Conservation (phyloP, 192 early-diverging fungal genomes). For the Lobosporangium transversale region DNA sequence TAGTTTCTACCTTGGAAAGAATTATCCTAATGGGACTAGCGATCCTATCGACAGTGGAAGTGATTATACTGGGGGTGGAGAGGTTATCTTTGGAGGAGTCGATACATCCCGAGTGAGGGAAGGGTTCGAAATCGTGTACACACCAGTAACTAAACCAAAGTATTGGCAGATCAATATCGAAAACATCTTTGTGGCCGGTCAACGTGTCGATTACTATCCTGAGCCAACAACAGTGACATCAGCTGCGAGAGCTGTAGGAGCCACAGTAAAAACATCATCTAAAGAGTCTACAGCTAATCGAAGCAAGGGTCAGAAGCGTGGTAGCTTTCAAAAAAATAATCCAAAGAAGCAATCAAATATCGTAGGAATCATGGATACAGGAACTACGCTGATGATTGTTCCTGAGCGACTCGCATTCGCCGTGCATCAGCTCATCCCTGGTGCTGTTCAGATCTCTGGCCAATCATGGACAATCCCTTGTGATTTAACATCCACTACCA, state of each 20-base stretch:
- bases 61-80: slow-evolving; percentile 44
- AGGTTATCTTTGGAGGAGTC: slow-evolving; percentile 42
- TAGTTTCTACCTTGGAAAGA: slow-evolving; percentile 67
- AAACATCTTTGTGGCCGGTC: slow-evolving; percentile 24
- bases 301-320: background rate
- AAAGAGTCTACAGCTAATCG: background rate
- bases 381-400: slow-evolving; percentile 54
- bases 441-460: background rate
- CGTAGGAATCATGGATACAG: slow-evolving; percentile 56
- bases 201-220: background rate
- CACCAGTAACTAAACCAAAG: slow-evolving; percentile 54
- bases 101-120: slow-evolving; percentile 2
- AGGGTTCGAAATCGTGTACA: slow-evolving; percentile 5
- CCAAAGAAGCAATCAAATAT: slow-evolving; percentile 1
- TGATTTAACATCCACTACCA: background rate
- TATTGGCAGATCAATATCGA: slow-evolving; percentile 67
- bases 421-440: slow-evolving; percentile 21
- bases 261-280: background rate
- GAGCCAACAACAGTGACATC: background rate
- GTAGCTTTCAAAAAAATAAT: background rate
- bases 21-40: background rate
- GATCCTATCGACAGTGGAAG: background rate
- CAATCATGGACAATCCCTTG: slow-evolving; percentile 34
- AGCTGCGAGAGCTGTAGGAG: background rate
- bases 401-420: background rate